Percentiles rank a stretch among this genome's conserved stretches.
These are phyloP conservation scores for Anthracocystis setariae DNA, from an alignment of 1,284 basidiomycete genomes.

Conservation along the genomic window DNA sequence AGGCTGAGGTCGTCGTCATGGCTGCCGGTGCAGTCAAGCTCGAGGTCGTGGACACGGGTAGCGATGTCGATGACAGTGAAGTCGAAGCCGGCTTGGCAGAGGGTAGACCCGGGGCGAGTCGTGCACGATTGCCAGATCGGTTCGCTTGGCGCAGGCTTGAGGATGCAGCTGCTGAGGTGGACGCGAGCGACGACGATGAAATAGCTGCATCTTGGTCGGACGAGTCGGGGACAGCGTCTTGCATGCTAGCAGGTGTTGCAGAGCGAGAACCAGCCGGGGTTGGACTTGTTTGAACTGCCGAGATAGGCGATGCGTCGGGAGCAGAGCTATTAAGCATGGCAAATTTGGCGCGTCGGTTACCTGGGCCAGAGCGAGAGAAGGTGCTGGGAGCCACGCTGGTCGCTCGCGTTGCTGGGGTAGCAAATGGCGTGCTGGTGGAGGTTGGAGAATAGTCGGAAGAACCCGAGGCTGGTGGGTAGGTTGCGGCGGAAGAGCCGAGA, in stretches of 20 bases:
- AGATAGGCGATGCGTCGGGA: conserved; percentile 16
- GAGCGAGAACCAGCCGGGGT: conserved; percentile 44
- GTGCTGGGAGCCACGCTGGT: conserved; percentile 49
- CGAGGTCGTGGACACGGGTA: conserved; percentile 1
- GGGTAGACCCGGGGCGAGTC: conserved; percentile 6
- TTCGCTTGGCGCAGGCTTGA: conserved; percentile 5
- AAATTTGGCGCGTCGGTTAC: conserved; percentile 47
- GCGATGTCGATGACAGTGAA: conserved; percentile 3
- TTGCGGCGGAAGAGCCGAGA: conserved; percentile 26
- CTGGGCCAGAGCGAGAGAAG: conserved; percentile 49
- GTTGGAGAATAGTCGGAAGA: conserved; percentile 52
- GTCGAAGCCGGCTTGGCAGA: conserved; percentile 11
- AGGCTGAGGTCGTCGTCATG: neutral
- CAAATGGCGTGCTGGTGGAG: conserved; percentile 48
- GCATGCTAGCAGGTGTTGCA: conserved; percentile 38
- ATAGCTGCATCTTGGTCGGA: conserved; percentile 11
- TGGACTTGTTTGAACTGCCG: conserved; percentile 39
- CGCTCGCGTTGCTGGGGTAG: conserved; percentile 42
- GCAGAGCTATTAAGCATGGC: conserved; percentile 33
- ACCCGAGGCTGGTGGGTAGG: conserved; percentile 31
- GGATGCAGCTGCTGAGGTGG: conserved; percentile 9
- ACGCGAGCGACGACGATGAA: conserved; percentile 5
- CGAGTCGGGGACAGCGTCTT: conserved; percentile 14
- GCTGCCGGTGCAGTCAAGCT: neutral
- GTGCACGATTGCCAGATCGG: conserved; percentile 15